Conservation (phyloP, 495 filamentous ascomycete genomes). For the Xylaria telfairii region DNA sequence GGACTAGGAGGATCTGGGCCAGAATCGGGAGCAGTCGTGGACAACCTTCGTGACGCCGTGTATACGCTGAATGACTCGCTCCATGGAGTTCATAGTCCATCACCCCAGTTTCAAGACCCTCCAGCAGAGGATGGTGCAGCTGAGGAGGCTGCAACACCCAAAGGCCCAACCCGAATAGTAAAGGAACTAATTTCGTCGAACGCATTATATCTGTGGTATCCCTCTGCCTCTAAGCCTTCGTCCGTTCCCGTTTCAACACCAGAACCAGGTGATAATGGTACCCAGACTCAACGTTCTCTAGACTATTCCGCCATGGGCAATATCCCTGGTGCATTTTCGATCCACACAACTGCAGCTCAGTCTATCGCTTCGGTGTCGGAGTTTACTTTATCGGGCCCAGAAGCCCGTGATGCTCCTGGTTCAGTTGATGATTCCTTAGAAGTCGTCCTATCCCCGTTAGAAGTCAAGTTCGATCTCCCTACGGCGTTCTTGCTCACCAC, state of each 20-base stretch:
- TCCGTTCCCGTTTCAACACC: constrained; percentile 19
- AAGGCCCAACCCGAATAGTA: constrained; percentile 52
- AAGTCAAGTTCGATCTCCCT: constrained; percentile 70
- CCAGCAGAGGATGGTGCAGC: constrained; percentile 40
- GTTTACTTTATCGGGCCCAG: background rate
- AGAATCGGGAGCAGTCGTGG: constrained; percentile 15
- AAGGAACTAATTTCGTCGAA: constrained; percentile 54
- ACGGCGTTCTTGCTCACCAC: constrained; percentile 70
- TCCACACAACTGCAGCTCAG: constrained; percentile 39
- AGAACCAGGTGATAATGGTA: background rate
- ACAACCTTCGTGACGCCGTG: constrained; percentile 33
- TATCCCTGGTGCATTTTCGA: constrained; percentile 64
- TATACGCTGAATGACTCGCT: constrained; percentile 17
- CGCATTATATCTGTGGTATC: constrained; percentile 52
- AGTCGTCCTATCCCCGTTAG: constrained; percentile 61
- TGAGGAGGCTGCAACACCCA: constrained; percentile 51
- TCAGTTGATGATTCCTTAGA: constrained; percentile 51
- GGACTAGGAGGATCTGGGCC: background rate
- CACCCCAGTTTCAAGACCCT: constrained; percentile 11
- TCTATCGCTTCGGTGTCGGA: constrained; percentile 37
- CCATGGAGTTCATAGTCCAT: background rate
- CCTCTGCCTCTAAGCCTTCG: constrained; percentile 42
- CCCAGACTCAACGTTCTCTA: constrained; percentile 12
- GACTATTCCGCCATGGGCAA: constrained; percentile 50
- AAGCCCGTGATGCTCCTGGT: constrained; percentile 10